Percentiles rank a stretch among this genome's conserved stretches.
Conservation (phyloP, 441 rosid genomes). For the Raphanus hybrid region DNA sequence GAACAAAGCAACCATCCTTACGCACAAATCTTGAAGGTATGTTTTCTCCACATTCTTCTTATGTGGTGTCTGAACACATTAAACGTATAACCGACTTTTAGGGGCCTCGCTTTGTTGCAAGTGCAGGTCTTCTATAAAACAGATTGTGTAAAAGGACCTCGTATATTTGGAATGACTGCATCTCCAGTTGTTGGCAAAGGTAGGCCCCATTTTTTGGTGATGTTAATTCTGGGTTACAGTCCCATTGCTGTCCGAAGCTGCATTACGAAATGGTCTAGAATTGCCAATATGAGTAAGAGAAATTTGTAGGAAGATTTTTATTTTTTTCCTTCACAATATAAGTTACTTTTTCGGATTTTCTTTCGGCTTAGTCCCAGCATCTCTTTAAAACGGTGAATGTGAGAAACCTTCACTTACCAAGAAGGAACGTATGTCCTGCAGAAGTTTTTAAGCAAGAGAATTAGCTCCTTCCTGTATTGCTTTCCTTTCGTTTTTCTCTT, state of each 20-base stretch:
- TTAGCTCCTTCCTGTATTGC: conserved; percentile 30
- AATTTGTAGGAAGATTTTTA: conserved; percentile 9
- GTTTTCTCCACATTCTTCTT: conserved; percentile 32
- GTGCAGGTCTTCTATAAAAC: conserved; percentile 75
- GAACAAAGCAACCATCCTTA: conserved; percentile 83
- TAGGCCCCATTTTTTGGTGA: conserved; percentile 34
- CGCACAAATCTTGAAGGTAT: conserved; percentile 91
- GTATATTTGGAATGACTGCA: conserved; percentile 98
- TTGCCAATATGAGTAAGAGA: conserved; percentile 7
- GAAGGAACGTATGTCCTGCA: conserved; percentile 1
- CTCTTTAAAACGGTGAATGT: background rate
- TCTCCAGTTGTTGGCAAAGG: conserved; percentile 98
- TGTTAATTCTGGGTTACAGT: conserved; percentile 20
- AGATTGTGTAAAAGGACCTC: conserved; percentile 63
- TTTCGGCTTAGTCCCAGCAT: background rate
- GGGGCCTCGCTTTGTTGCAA: conserved; percentile 40
- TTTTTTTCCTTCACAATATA: background rate
- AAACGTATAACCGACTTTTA: conserved; percentile 7
- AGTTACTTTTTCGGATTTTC: conserved; percentile 3
- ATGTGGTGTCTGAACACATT: conserved; percentile 26
- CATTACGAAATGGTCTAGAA: conserved; percentile 2
- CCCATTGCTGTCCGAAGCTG: background rate
- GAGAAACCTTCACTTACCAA: conserved; percentile 10
- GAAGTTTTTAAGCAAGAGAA: conserved; percentile 16
- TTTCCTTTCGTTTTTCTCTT: conserved; percentile 15